A percentile compares a stretch with the other conserved stretches of the same genome.
Evolutionary conservation across 2,329 filamentous ascomycete genomes (phyloP).

Genomic region (Cordyceps militaris): DNA sequence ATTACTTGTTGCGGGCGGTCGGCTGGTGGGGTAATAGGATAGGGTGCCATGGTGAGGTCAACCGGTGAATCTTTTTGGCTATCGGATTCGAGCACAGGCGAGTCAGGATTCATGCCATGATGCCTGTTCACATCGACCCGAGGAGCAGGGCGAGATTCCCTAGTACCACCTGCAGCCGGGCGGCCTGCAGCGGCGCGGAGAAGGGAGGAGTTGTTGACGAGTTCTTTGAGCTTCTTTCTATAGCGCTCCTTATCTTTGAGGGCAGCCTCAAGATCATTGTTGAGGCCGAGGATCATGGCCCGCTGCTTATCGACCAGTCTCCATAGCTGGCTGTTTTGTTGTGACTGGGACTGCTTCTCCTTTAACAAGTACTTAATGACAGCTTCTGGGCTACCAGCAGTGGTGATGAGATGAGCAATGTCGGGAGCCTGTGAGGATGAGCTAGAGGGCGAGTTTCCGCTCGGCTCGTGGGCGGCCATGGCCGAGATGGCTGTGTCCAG

Average conservation of each 20-base stretch:
- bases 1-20: constrained; percentile 36
- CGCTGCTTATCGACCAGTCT: constrained; percentile 93
- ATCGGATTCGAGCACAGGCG: constrained; percentile 44
- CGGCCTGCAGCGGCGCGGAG: constrained; percentile 23
- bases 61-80: constrained; percentile 51
- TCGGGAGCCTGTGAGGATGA: constrained; percentile 48
- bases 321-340: constrained; percentile 92
- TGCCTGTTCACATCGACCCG: constrained; percentile 21
- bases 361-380: constrained; percentile 82
- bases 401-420: constrained; percentile 69
- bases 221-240: constrained; percentile 80
- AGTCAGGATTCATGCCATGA: constrained; percentile 29
- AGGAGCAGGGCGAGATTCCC: constrained; percentile 12
- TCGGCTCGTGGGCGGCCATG: constrained; percentile 54
- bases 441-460: constrained; percentile 43
- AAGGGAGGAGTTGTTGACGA: constrained; percentile 37
- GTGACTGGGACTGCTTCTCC: constrained; percentile 81
- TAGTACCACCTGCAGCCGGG: constrained; percentile 13
- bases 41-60: constrained; percentile 52
- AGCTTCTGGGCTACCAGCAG: constrained; percentile 82
- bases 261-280: constrained; percentile 86
- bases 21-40: constrained; percentile 58
- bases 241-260: constrained; percentile 94
- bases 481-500: constrained; percentile 90
- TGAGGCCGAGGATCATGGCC: constrained; percentile 85